A percentile compares a stretch with the other conserved stretches of the same genome.
These are phyloP conservation scores for Fragaria ananassa DNA, from an alignment of 306 rosid species.

Conservation along the genomic window DNA sequence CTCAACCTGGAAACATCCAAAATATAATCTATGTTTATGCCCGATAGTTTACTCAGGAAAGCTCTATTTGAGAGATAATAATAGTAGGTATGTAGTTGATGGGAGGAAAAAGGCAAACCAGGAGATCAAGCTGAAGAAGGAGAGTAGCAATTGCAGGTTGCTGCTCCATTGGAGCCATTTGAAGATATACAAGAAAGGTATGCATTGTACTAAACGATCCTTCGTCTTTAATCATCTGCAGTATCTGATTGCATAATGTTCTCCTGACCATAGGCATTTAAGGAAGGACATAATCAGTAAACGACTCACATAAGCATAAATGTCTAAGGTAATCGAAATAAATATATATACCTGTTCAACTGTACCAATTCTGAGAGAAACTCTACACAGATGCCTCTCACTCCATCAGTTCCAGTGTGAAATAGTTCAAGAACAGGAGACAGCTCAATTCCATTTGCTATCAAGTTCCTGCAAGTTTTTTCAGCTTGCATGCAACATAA, in stretches of 20 bases:
- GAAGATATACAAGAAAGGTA: constrained; percentile 81
- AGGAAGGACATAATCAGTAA: not conserved
- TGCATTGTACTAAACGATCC: constrained; percentile 91
- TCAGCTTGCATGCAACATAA: constrained; percentile 83
- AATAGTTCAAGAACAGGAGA: constrained; percentile 68
- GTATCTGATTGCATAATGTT: constrained; percentile 59
- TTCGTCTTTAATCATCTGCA: constrained; percentile 78
- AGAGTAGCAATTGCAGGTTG: constrained; percentile 70
- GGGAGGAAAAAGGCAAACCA: constrained; percentile 47
- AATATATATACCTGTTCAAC: constrained; percentile 49
- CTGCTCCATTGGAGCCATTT: constrained; percentile 91
- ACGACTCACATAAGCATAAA: not conserved
- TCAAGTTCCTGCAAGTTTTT: constrained; percentile 56
- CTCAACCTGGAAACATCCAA: constrained; percentile 55
- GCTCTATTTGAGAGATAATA: not conserved
- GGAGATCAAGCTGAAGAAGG: constrained; percentile 94
- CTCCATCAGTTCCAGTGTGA: constrained; percentile 72
- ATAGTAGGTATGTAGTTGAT: not conserved
- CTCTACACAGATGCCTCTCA: constrained; percentile 61
- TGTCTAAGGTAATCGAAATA: not conserved
- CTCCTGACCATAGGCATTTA: constrained; percentile 42
- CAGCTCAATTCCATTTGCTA: constrained; percentile 64
- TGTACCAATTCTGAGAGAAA: constrained; percentile 87
- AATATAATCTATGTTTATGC: not conserved
- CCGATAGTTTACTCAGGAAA: not conserved